Percentiles rank a stretch among this genome's conserved stretches.
These are phyloP conservation scores for Debaryomyces psychrophilus DNA, from an alignment of 1,139 yeast species.

Conservation along the genomic window DNA sequence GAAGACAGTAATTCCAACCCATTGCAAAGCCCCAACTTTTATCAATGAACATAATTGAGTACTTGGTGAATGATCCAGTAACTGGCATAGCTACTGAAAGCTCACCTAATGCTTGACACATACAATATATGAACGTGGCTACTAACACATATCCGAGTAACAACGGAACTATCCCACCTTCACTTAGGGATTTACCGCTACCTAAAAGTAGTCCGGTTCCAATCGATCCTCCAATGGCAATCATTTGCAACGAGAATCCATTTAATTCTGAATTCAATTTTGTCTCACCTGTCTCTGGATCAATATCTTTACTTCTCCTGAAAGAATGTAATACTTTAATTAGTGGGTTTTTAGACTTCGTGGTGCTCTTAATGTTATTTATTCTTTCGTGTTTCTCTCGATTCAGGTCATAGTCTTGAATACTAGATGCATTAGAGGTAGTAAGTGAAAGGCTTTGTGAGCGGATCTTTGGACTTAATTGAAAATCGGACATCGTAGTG, in stretches of 20 bases:
- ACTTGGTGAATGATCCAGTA: constrained; percentile 26
- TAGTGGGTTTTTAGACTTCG: constrained; percentile 7
- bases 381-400: not conserved
- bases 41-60: constrained; percentile 26
- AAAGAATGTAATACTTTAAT: constrained; percentile 17
- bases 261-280: constrained; percentile 14
- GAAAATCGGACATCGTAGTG: not conserved
- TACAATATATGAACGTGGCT: constrained; percentile 24
- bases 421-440: not conserved
- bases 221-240: constrained; percentile 29
- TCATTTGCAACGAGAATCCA: constrained; percentile 23
- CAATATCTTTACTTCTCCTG: constrained; percentile 14
- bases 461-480: not conserved
- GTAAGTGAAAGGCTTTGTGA: constrained; percentile 5
- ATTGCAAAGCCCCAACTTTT: constrained; percentile 29
- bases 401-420: not conserved
- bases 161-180: constrained; percentile 17
- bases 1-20: constrained; percentile 31
- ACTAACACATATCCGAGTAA: constrained; percentile 16
- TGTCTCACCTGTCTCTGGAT: constrained; percentile 13
- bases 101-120: constrained; percentile 29
- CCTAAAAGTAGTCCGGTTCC: constrained; percentile 24
- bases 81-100: constrained; percentile 26
- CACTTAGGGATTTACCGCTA: constrained; percentile 15
- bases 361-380: not conserved